Evolutionary conservation across 306 rosid genomes (phyloP), one percentile per base, ranked within the genome.

Genomic region (Castanea crenata): DNA sequence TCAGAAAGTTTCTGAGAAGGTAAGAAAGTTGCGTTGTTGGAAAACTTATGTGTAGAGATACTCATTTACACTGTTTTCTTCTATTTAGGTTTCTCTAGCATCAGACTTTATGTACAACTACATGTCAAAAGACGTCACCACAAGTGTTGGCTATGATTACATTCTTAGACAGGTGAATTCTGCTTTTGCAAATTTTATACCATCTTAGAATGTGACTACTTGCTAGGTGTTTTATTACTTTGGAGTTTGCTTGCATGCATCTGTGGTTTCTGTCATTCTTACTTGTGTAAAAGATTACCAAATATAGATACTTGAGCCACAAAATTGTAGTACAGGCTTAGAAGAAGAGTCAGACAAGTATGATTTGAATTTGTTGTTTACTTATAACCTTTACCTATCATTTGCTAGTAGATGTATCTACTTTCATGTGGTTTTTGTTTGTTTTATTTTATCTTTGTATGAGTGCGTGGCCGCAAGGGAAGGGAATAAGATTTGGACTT

Each of bases 1-100:
- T 82, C 99, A 95, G 84, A 95, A 93, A 82, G 97, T 95, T 59
- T 86, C 93, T 8, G 99, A 95, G 85, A 95, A 95, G 94, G 99
- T 94, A 83, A 86, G 90, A 78, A 80, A 58, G 79, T 71, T 52
- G 7, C 74, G 44, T 61, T 27, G 31, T 21, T 2, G 44, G 56
- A 31, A 20, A 73, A 74, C 57, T 49, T 68, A 4, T 85, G 64
- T 61, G 19, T 61, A 72, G 29, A 15, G 29, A 62, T 16, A 5
- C 59, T 41, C 61, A 78, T 76, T n/a, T 10, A 78, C n/a, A 29
- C 32, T 15, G 23, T 41, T 68, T 49, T 81, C 67, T 19, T 34
- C 71, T 69, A 76, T 81, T 76, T 80, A 96, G 98, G 99, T 96
- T 71, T 96, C 98, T 77, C 88, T 93, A 25, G 99, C 96, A 64